Conservation (phyloP, 352 stramenopile genomes). For the Blastocystis sp. region DNA sequence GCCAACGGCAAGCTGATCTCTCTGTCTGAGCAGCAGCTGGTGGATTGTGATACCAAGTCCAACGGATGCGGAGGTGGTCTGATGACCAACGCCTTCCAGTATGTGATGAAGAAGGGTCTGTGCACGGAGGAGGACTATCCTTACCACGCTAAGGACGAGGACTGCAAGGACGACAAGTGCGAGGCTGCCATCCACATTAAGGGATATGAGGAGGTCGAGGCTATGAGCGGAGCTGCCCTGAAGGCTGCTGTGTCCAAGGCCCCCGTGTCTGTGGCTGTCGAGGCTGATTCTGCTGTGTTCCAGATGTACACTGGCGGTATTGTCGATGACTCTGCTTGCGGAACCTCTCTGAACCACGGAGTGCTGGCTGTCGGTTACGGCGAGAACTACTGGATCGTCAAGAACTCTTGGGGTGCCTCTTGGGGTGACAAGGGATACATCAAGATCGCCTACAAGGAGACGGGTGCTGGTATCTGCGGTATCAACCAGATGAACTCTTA, state of each 20-base stretch:
- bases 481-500: constrained; percentile 58
- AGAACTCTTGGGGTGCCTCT: constrained; percentile 85
- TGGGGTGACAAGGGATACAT: constrained; percentile 85
- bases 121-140: constrained; percentile 83
- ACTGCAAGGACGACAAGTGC: constrained; percentile 48
- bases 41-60: constrained; percentile 75
- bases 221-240: constrained; percentile 71
- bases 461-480: constrained; percentile 67
- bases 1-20: constrained; percentile 67
- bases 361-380: constrained; percentile 89
- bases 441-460: constrained; percentile 65
- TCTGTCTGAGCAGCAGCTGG: constrained; percentile 76
- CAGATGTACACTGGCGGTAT: constrained; percentile 91
- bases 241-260: constrained; percentile 78
- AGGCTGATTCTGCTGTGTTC: constrained; percentile 82
- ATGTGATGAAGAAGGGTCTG: constrained; percentile 73
- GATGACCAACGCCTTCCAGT: constrained; percentile 76
- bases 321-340: constrained; percentile 68
- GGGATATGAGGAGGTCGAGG: constrained; percentile 74
- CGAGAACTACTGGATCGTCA: constrained; percentile 83
- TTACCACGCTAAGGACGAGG: constrained; percentile 72
- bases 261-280: constrained; percentile 82
- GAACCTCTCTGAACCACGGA: constrained; percentile 86
- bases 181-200: constrained; percentile 65
- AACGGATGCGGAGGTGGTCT: constrained; percentile 75